Percentiles rank a stretch among this genome's conserved stretches.
These are phyloP conservation scores for Kitagawia praeruptora DNA, from an alignment of 129 eudicot species.

Conservation along the genomic window DNA sequence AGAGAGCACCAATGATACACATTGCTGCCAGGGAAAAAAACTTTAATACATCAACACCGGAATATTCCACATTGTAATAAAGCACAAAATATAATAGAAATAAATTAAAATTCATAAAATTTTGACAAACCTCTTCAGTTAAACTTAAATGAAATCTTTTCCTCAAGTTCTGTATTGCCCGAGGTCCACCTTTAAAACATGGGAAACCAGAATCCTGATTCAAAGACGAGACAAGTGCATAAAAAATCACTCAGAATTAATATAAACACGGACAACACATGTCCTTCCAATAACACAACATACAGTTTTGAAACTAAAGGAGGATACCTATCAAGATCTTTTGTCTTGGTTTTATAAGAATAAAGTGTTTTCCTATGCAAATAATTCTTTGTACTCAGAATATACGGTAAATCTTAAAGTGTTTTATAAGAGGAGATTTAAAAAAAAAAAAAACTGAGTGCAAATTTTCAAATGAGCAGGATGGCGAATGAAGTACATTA, in stretches of 20 bases:
- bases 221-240: not conserved
- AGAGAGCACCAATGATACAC: conserved; percentile 97
- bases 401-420: too few relatives aligned
- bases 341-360: not conserved
- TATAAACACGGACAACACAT: not conserved
- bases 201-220: conserved; percentile 98
- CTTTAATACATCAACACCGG: not conserved
- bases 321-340: not conserved
- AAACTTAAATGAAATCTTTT: conserved; percentile 90
- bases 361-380: not conserved
- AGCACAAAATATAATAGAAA: not conserved
- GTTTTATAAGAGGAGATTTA: too few relatives aligned
- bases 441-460: not conserved
- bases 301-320: not conserved
- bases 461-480: not conserved
- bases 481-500: not conserved
- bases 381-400: not conserved
- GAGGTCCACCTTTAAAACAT: conserved; percentile 97
- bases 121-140: conserved; percentile 76
- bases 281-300: not conserved
- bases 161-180: conserved; percentile 91
- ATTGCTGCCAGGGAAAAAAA: conserved; percentile 53
- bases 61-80: not conserved
- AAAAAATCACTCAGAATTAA: not conserved
- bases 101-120: not conserved